phyloP scores from a whole-genome alignment of 352 stramenopile genomes.

The Pythium sp. region DNA sequence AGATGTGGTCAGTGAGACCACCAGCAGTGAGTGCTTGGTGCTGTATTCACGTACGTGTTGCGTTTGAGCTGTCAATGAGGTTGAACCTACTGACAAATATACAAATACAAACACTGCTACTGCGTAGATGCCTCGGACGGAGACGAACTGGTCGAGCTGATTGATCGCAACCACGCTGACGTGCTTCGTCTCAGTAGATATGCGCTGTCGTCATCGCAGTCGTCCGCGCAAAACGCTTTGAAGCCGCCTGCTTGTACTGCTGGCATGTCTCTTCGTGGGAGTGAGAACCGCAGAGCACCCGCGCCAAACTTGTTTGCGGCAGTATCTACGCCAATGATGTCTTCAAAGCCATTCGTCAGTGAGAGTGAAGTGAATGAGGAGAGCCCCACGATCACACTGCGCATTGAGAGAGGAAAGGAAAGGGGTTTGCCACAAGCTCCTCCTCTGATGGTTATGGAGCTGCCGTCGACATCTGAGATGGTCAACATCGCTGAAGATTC shows the following conservation, averaged over 20 bases:
- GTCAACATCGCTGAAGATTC: slow-evolving; percentile 21
- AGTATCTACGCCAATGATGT: neutral
- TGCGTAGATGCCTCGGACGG: slow-evolving; percentile 23
- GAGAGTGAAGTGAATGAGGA: neutral
- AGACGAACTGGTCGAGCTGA: slow-evolving; percentile 26
- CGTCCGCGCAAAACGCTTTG: neutral
- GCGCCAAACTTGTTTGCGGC: neutral
- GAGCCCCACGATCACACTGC: slow-evolving; percentile 6
- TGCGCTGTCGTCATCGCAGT: neutral
- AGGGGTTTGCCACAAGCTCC: no score
- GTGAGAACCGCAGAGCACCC: neutral
- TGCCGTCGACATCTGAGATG: slow-evolving; percentile 48
- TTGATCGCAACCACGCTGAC: slow-evolving; percentile 14
- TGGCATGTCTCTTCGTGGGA: neutral
- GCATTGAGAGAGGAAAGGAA: slow-evolving; percentile 8
- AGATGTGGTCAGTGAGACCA: slow-evolving; percentile 16
- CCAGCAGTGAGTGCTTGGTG: slow-evolving; percentile 6
- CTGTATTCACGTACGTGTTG: neutral
- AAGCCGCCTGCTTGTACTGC: neutral
- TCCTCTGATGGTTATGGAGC: slow-evolving; percentile 15
- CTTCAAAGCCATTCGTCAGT: neutral
- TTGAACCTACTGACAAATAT: no score
- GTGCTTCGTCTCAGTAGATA: neutral
- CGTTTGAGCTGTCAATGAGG: neutral
- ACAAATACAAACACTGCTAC: neutral